A percentile compares a stretch with the other conserved stretches of the same genome.
Evolutionary conservation across 192 early-diverging fungal species (phyloP).

Genomic region (Linnemannia elongata): DNA sequence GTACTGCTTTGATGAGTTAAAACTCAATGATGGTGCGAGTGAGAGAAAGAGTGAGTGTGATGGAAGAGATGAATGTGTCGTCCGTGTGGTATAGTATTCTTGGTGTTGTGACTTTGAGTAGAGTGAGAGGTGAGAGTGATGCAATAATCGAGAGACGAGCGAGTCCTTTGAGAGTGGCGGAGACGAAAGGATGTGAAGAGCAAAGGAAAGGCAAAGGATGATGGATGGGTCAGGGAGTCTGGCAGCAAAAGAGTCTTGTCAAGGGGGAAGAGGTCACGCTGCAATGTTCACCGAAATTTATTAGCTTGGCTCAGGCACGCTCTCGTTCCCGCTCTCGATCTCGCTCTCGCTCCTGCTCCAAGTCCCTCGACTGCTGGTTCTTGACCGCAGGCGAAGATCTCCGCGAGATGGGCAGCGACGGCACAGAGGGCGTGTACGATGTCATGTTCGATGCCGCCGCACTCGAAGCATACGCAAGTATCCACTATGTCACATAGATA

Average conservation of each 20-base stretch:
- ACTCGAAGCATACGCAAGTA: conserved; percentile 51
- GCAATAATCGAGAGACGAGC: not conserved
- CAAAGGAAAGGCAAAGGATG: not conserved
- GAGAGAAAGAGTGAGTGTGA: not conserved
- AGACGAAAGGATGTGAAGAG: conserved; percentile 7
- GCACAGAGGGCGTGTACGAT: conserved; percentile 45
- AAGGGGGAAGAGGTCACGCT: conserved; percentile 11
- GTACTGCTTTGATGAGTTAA: not conserved
- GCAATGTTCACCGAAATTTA: not conserved
- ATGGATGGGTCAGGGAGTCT: not conserved
- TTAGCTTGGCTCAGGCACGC: not conserved
- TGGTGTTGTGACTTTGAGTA: not conserved
- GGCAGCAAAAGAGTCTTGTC: not conserved
- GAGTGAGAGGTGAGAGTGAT: not conserved
- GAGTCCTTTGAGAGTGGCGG: not conserved
- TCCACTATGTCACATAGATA: conserved; percentile 26
- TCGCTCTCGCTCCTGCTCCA: not conserved
- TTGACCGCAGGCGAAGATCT: conserved; percentile 33
- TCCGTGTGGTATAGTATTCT: not conserved
- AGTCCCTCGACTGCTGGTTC: conserved; percentile 1
- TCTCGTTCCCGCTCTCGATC: not conserved
- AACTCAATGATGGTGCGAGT: not conserved
- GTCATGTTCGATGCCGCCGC: conserved; percentile 48
- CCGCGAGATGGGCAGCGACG: conserved; percentile 43
- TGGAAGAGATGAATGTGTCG: not conserved